Evolutionary conservation across 164 flowering plant species (phyloP).

Genomic region (Piper betle): DNA sequence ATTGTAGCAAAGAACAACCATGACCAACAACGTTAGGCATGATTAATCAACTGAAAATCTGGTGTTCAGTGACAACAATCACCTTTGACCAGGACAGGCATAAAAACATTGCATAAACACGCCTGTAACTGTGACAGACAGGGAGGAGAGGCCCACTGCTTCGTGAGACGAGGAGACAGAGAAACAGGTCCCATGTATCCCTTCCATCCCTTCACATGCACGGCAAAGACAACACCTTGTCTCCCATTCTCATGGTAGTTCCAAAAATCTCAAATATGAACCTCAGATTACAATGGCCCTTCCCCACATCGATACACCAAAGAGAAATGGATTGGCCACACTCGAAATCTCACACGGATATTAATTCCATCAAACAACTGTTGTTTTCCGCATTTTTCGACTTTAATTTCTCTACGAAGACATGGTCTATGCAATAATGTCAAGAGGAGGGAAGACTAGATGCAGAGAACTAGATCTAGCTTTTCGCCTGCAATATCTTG

Average conservation of each 20-base stretch:
- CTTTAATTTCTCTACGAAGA: background rate
- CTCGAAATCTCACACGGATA: background rate
- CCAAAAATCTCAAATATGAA: too few relatives aligned
- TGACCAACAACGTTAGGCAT: too few relatives aligned
- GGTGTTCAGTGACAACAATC: background rate
- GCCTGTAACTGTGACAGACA: background rate
- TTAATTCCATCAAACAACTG: background rate
- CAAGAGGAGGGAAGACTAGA: background rate
- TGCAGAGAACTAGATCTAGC: background rate
- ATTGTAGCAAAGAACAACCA: too few relatives aligned
- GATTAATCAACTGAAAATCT: background rate
- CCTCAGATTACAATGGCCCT: background rate
- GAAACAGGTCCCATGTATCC: slow-evolving; percentile 5
- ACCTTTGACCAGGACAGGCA: background rate
- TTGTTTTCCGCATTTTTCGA: background rate
- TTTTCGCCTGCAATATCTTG: too few relatives aligned
- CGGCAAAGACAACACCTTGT: slow-evolving; percentile 5
- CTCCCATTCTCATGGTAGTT: slow-evolving; percentile 2
- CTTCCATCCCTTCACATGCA: slow-evolving; percentile 11
- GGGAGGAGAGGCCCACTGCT: background rate
- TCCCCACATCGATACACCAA: background rate
- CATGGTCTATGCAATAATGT: background rate
- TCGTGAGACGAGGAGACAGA: slow-evolving; percentile 6
- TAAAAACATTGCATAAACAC: background rate
- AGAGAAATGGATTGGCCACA: background rate